phyloP scores from a whole-genome alignment of 805 yeast species.

The Saturnispora sekii region DNA sequence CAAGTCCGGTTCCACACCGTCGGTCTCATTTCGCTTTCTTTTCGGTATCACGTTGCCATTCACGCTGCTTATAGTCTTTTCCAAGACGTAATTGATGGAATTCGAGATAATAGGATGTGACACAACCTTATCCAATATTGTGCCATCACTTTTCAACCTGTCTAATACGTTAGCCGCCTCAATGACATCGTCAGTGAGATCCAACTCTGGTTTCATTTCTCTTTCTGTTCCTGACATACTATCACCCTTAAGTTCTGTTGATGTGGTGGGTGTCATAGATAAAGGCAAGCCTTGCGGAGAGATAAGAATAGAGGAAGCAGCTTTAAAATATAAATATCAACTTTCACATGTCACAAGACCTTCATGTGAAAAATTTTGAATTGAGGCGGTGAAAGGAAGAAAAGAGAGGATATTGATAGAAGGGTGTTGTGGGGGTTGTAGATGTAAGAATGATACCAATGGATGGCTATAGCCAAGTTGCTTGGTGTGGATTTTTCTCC shows the following conservation, averaged over 20 bases:
- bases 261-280: neutral
- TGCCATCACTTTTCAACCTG: neutral
- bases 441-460: too few species aligned
- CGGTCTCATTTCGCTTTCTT: neutral
- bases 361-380: neutral
- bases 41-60: slow-evolving; percentile 5
- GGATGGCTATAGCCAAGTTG: too few species aligned
- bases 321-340: neutral
- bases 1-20: neutral
- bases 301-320: neutral
- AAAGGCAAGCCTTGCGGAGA: too few species aligned
- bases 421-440: too few species aligned
- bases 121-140: slow-evolving; percentile 29
- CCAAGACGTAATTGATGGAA: slow-evolving; percentile 29
- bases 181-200: neutral
- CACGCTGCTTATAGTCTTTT: slow-evolving; percentile 26
- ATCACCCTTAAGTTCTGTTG: neutral
- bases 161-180: neutral
- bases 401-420: too few species aligned
- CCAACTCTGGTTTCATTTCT: neutral
- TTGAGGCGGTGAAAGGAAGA: too few species aligned
- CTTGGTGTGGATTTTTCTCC: too few species aligned
- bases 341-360: neutral
- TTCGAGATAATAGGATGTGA: slow-evolving; percentile 29
- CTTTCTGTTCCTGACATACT: neutral